Percentiles rank a stretch among this genome's conserved stretches.
Conservation (phyloP, 2,329 filamentous ascomycete genomes). For the Epichloe sylvatica region DNA sequence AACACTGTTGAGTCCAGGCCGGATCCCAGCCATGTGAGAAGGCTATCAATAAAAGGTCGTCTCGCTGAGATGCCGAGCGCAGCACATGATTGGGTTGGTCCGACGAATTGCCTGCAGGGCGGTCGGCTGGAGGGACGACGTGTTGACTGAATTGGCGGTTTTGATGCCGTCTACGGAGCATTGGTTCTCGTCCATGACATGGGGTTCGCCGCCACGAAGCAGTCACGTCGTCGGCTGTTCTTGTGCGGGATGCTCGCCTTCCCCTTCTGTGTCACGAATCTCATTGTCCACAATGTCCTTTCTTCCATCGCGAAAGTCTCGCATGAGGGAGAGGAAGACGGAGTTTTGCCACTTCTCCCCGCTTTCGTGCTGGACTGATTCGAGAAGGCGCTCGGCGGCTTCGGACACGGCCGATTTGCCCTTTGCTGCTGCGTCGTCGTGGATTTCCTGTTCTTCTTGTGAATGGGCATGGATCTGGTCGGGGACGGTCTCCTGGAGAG, state of each 20-base stretch:
- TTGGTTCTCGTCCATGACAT: background rate
- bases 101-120: background rate
- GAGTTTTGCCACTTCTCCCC: conserved; percentile 35
- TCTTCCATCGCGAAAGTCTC: conserved; percentile 29
- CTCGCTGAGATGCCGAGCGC: conserved; percentile 12
- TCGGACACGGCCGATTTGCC: conserved; percentile 26
- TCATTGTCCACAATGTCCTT: conserved; percentile 31
- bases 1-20: too few species aligned
- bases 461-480: conserved; percentile 4
- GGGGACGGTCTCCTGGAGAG: conserved; percentile 10
- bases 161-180: background rate
- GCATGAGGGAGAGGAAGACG: conserved; percentile 30
- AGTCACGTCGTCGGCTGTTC: conserved; percentile 7
- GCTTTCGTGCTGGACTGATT: conserved; percentile 29
- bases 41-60: conserved; percentile 11
- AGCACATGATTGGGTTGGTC: conserved; percentile 9
- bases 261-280: conserved; percentile 19
- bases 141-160: too few species aligned
- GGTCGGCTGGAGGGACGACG: background rate
- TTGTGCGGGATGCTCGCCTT: conserved; percentile 2
- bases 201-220: background rate
- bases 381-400: conserved; percentile 28
- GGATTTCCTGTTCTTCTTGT: conserved; percentile 5
- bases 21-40: too few species aligned
- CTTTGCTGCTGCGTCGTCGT: conserved; percentile 8